phyloP scores from a whole-genome alignment of 805 yeast genomes.

The Candida xiaguanensis region DNA sequence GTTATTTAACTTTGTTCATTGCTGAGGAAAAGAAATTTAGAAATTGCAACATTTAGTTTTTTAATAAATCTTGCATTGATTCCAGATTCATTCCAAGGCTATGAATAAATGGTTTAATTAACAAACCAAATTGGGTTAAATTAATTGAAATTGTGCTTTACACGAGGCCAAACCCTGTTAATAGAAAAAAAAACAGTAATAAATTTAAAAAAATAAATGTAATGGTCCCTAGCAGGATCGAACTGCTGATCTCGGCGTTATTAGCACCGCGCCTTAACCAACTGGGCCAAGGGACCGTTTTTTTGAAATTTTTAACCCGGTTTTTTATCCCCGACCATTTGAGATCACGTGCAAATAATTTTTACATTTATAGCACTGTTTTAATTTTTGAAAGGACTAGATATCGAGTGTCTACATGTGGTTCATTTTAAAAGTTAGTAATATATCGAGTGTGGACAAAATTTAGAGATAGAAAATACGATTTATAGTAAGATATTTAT shows the following conservation, averaged over 20 bases:
- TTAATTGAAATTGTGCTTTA: neutral
- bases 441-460: no score
- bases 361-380: no score
- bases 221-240: constrained; percentile 18
- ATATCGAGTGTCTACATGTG: no score
- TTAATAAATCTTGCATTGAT: neutral
- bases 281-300: constrained; percentile 50
- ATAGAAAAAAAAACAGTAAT: neutral
- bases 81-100: constrained; percentile 2
- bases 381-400: no score
- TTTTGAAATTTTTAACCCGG: constrained; percentile 10
- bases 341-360: neutral
- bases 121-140: neutral
- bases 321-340: neutral
- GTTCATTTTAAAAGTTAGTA: no score
- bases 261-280: constrained; percentile 54
- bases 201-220: neutral
- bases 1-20: no score
- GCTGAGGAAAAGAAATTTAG: no score
- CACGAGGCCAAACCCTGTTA: neutral
- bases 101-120: neutral
- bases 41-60: no score
- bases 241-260: constrained; percentile 71
- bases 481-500: no score
- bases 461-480: no score